Evolutionary conservation across 805 yeast species (phyloP).

Genomic region (Teunomyces cretensis): DNA sequence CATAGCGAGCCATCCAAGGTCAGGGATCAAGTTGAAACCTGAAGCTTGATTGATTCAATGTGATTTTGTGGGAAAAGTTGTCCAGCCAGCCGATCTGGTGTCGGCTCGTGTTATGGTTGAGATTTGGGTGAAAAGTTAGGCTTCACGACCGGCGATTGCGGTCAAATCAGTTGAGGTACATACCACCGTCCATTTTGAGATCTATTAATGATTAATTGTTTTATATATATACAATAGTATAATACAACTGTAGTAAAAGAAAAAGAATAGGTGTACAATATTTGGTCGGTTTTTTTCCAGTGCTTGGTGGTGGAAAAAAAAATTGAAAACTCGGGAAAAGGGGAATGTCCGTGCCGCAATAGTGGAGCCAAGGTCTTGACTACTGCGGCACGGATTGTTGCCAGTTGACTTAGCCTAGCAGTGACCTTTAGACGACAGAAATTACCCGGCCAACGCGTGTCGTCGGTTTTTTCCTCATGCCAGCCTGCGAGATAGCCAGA

Average conservation of each 20-base stretch:
- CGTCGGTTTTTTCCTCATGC: background rate
- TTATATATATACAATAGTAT: slow-evolving; percentile 15
- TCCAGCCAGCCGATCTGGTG: background rate
- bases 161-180: slow-evolving; percentile 25
- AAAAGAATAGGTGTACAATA: slow-evolving; percentile 14
- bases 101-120: background rate
- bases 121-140: background rate
- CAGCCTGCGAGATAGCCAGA: background rate
- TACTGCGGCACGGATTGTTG: background rate
- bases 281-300: slow-evolving; percentile 7
- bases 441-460: slow-evolving; percentile 5
- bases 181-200: slow-evolving; percentile 60
- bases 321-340: slow-evolving; percentile 1
- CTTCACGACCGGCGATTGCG: background rate
- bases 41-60: background rate
- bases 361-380: background rate
- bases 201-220: slow-evolving; percentile 13
- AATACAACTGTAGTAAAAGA: slow-evolving; percentile 20
- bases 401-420: background rate
- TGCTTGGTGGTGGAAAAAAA: slow-evolving; percentile 4
- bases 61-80: background rate
- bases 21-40: background rate
- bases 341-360: slow-evolving; percentile 1
- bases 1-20: background rate
- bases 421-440: background rate